Base-by-base conservation (phyloP, 306 rosid species). In the Neltuma alba region DNA sequence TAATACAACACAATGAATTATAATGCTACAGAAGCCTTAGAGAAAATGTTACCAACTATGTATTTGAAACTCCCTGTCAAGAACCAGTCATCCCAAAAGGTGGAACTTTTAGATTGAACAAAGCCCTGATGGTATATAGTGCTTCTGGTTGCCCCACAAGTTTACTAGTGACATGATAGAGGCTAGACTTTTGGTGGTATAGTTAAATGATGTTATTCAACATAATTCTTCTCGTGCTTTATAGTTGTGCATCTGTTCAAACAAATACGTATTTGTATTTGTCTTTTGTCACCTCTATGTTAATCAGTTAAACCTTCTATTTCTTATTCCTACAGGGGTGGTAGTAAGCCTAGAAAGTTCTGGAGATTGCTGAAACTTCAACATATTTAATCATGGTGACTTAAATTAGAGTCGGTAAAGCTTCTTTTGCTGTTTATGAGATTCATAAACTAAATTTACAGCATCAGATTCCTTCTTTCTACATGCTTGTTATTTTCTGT, bases 321-420 rank as follows among this genome's bases (percentile, higher is more conserved):
- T 30, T 85, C 14, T 28, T 62, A 63, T 78, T 74, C 78, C 2
- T 31, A 16, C 88, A 85, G 84, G 83, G 71, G 66, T 31, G 63
- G 80, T 34, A 28, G 21, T 27, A 48, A n/a, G 73, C 28, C 38
- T 70, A 27, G 57, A 74, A 50, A 77, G 44, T 36, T 82, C 60
- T 55, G 72, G 41, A 58, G 84, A 72, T 76, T 76, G 30, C 75
- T 50, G 77, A 60, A 48, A 76, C 80, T 23, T 82, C 69, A 64
- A 62, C 80, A 28, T 62, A 20, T 68, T 47, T 34, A 61, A 66
- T 47, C 52, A 37, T 76, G 82, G 76, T 85, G 64, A 82, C 80
- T 27, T 81, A 52, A 82, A 76, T 34, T 65, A 55, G 33, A 30
- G 47, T 58, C 28, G 47, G 33, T 63, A 37, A 70, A 75, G 52